Evolutionary conservation across 805 yeast species (phyloP).

Genomic region (Jamesozyma piceae): DNA sequence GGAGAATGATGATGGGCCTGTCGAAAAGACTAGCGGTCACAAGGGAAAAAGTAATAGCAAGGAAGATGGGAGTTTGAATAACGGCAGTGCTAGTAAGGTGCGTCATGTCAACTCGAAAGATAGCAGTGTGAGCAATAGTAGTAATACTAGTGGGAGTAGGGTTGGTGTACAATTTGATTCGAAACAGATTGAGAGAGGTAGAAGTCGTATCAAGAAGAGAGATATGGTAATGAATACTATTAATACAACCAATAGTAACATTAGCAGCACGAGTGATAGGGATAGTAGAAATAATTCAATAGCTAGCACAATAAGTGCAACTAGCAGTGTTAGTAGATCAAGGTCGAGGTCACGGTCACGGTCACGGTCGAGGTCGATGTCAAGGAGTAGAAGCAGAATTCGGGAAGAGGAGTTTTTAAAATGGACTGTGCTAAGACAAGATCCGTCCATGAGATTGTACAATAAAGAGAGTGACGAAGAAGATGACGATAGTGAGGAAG

Average conservation of each 20-base stretch:
- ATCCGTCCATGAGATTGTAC: conserved; percentile 58
- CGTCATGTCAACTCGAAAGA: not conserved
- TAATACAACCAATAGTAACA: conserved; percentile 2
- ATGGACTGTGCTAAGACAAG: conserved; percentile 63
- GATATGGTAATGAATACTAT: conserved; percentile 3
- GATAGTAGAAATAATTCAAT: conserved; percentile 4
- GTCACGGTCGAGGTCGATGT: conserved; percentile 23
- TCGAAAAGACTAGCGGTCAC: not conserved
- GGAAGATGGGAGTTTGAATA: not conserved
- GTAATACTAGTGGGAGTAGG: not conserved
- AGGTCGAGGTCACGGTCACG: conserved; percentile 5
- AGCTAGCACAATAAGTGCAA: conserved; percentile 3
- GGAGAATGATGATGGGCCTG: too few relatives aligned
- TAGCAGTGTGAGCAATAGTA: not conserved
- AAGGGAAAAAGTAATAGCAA: not conserved
- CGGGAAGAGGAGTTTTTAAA: conserved; percentile 36
- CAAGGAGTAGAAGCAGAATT: conserved; percentile 23
- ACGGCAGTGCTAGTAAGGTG: not conserved
- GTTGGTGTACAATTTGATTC: conserved; percentile 23
- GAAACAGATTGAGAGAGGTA: conserved; percentile 23
- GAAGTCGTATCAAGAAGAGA: conserved; percentile 22
- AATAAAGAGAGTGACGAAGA: conserved; percentile 10
- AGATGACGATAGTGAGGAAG: conserved; percentile 11
- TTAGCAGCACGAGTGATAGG: conserved; percentile 2
- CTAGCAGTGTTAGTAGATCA: conserved; percentile 2